Evolutionary conservation across 2,329 filamentous ascomycete species (phyloP).

Genomic region (Didymella pomorum): DNA sequence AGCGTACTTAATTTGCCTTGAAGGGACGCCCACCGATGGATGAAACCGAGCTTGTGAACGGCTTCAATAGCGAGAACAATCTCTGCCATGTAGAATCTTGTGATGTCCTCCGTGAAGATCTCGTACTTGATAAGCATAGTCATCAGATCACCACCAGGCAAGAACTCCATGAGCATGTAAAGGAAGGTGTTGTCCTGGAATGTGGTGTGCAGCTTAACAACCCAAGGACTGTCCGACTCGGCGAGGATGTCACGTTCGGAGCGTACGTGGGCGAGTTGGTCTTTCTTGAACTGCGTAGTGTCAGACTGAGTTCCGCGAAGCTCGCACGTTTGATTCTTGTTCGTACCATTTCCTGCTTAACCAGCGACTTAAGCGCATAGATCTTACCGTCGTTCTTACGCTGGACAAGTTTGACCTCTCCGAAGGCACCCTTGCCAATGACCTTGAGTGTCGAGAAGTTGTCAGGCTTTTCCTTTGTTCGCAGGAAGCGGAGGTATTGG

Average conservation of each 20-base stretch:
- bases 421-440: constrained; percentile 98
- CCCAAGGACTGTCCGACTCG: constrained; percentile 99
- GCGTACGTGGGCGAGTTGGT: constrained; percentile 95
- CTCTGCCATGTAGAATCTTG: constrained; percentile 98
- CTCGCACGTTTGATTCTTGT: background rate
- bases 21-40: constrained; percentile 78
- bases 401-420: constrained; percentile 96
- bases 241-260: constrained; percentile 97
- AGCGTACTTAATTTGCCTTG: background rate
- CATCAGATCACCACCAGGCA: constrained; percentile 98
- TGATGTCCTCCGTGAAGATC: constrained; percentile 98
- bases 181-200: constrained; percentile 97
- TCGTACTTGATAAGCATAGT: constrained; percentile 99
- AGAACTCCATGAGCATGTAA: constrained; percentile 99
- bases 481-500: constrained; percentile 90
- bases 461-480: constrained; percentile 89
- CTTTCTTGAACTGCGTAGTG: constrained; percentile 80
- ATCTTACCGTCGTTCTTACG: constrained; percentile 96
- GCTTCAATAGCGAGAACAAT: constrained; percentile 98
- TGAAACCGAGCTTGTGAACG: constrained; percentile 96
- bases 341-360: constrained; percentile 91
- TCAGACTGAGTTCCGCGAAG: constrained; percentile 27
- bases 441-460: constrained; percentile 98
- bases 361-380: constrained; percentile 96
- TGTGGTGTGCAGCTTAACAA: constrained; percentile 97